Conservation (phyloP, 345 rosid species). For the Boechera divaricarpa region DNA sequence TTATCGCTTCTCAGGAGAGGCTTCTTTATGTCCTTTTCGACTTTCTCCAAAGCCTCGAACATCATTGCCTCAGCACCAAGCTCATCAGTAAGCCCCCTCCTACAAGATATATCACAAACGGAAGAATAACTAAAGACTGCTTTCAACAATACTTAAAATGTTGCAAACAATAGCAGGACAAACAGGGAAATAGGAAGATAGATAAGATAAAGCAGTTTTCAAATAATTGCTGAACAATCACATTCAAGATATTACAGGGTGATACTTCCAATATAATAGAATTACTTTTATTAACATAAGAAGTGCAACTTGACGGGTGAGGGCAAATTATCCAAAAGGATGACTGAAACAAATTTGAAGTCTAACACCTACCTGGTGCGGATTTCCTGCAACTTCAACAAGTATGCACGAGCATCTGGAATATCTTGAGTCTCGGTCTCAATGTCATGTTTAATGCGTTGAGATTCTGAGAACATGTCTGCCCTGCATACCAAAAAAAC, state of each 20-base stretch:
- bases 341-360: constrained; percentile 1
- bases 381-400: constrained; percentile 75
- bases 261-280: neutral
- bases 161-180: neutral
- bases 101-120: constrained; percentile 46
- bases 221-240: neutral
- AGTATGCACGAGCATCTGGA: constrained; percentile 88
- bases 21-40: constrained; percentile 87
- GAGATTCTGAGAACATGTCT: constrained; percentile 79
- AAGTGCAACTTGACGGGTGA: constrained; percentile 8
- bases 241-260: constrained; percentile 5
- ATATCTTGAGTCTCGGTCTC: constrained; percentile 67
- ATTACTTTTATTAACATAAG: neutral
- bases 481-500: constrained; percentile 68
- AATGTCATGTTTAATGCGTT: constrained; percentile 71
- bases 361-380: constrained; percentile 61
- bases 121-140: neutral
- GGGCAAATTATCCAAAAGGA: constrained; percentile 1
- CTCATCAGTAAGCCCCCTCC: constrained; percentile 86
- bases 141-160: neutral
- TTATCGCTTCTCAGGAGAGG: constrained; percentile 93
- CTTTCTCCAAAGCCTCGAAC: constrained; percentile 93
- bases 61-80: constrained; percentile 94
- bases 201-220: neutral
- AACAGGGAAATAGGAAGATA: neutral